phyloP scores from a whole-genome alignment of 805 yeast genomes.

The Lachancea mirantina region DNA sequence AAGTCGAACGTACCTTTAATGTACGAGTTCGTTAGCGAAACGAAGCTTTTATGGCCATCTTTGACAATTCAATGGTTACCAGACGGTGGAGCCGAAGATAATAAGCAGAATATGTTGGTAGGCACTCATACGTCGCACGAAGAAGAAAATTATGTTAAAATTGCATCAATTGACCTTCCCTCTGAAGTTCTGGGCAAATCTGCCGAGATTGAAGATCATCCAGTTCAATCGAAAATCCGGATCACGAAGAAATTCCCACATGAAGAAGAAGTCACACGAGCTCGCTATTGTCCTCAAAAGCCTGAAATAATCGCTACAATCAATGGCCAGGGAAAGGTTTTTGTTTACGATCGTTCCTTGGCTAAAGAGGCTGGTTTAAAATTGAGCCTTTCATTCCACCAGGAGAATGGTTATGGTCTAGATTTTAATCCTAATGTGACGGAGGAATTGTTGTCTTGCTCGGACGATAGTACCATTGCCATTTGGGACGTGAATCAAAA shows the following conservation, averaged over 20 bases:
- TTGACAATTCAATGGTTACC: slow-evolving; percentile 76
- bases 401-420: slow-evolving; percentile 67
- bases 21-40: slow-evolving; percentile 79
- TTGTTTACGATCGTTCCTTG: slow-evolving; percentile 40
- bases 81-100: slow-evolving; percentile 16
- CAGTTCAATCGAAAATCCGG: slow-evolving; percentile 43
- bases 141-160: slow-evolving; percentile 57
- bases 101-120: slow-evolving; percentile 47
- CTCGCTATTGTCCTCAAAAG: slow-evolving; percentile 61
- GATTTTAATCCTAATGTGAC: slow-evolving; percentile 49
- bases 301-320: slow-evolving; percentile 53
- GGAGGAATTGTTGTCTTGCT: slow-evolving; percentile 50
- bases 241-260: slow-evolving; percentile 56
- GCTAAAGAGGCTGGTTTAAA: slow-evolving; percentile 23
- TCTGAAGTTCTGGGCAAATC: slow-evolving; percentile 25
- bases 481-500: slow-evolving; percentile 44
- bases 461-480: slow-evolving; percentile 62
- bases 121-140: slow-evolving; percentile 74
- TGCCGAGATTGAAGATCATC: slow-evolving; percentile 13
- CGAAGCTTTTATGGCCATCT: slow-evolving; percentile 78
- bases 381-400: slow-evolving; percentile 43
- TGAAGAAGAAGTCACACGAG: slow-evolving; percentile 62
- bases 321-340: slow-evolving; percentile 57
- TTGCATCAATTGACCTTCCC: slow-evolving; percentile 58
- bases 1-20: slow-evolving; percentile 70